Evolutionary conservation across 805 yeast species (phyloP).

Genomic region (Spathaspora passalidarum): DNA sequence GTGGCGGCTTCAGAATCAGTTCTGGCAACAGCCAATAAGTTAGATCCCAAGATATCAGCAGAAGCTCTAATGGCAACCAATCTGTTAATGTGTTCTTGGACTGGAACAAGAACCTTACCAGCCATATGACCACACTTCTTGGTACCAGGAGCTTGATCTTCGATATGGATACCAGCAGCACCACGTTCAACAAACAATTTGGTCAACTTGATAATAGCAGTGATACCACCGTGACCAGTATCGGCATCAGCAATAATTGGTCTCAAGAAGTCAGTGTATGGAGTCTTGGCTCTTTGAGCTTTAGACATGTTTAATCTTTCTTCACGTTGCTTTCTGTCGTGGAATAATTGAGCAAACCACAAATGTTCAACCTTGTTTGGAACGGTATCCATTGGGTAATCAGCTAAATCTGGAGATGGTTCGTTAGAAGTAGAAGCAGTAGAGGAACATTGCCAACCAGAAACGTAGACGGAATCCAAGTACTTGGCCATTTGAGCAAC

Average conservation of each 20-base stretch:
- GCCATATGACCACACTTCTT: slow-evolving; percentile 99
- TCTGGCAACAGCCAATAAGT: slow-evolving; percentile 86
- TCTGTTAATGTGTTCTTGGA: slow-evolving; percentile 95
- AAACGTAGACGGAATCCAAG: slow-evolving; percentile 87
- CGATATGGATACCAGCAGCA: slow-evolving; percentile 98
- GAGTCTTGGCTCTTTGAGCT: slow-evolving; percentile 65
- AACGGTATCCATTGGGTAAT: slow-evolving; percentile 97
- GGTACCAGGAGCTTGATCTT: slow-evolving; percentile 98
- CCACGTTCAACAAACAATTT: slow-evolving; percentile 96
- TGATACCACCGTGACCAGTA: slow-evolving; percentile 98
- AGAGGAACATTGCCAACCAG: slow-evolving; percentile 99
- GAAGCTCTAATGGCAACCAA: slow-evolving; percentile 90
- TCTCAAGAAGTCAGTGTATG: slow-evolving; percentile 81
- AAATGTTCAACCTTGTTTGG: slow-evolving; percentile 97
- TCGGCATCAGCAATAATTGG: slow-evolving; percentile 98
- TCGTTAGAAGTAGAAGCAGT: slow-evolving; percentile 97
- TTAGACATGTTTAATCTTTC: slow-evolving; percentile 63
- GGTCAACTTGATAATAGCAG: slow-evolving; percentile 93
- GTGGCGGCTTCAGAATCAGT: slow-evolving; percentile 99
- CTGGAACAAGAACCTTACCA: slow-evolving; percentile 95
- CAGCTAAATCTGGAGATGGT: slow-evolving; percentile 98
- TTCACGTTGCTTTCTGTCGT: slow-evolving; percentile 93
- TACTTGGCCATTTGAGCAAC: slow-evolving; percentile 96
- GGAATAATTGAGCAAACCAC: slow-evolving; percentile 95
- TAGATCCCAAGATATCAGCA: slow-evolving; percentile 89